Conservation (phyloP, 2,329 filamentous ascomycete species). For the Fusarium sp. region DNA sequence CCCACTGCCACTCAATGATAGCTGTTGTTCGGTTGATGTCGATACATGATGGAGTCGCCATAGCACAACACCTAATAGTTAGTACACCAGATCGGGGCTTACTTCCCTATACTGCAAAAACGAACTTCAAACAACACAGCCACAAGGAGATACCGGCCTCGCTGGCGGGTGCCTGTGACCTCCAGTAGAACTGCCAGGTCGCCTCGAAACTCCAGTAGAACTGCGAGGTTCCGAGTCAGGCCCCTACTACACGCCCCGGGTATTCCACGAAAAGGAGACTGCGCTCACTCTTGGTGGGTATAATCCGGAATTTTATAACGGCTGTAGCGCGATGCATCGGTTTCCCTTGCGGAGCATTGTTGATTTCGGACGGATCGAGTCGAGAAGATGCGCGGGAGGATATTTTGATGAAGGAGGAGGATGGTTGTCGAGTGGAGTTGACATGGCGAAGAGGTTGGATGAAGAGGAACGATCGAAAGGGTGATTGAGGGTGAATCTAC, state of each 20-base stretch:
- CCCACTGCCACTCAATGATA: conserved; percentile 15
- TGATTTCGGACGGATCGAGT: not conserved
- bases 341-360: not conserved
- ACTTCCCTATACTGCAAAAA: conserved; percentile 5
- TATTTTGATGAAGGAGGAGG: not conserved
- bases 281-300: conserved; percentile 18
- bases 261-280: conserved; percentile 13
- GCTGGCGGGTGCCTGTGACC: conserved; percentile 14
- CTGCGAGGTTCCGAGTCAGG: conserved; percentile 24
- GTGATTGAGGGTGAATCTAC: not conserved
- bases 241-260: conserved; percentile 26
- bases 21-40: conserved; percentile 11
- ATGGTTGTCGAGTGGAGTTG: not conserved
- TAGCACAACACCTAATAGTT: not conserved
- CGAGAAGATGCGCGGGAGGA: not conserved
- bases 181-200: conserved; percentile 29
- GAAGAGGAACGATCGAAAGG: not conserved
- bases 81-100: not conserved
- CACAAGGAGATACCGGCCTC: not conserved
- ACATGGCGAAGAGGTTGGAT: conserved; percentile 13
- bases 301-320: conserved; percentile 30
- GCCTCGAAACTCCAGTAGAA: conserved; percentile 26
- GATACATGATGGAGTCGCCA: conserved; percentile 15
- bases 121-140: not conserved
- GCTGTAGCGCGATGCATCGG: conserved; percentile 17